phyloP scores from a whole-genome alignment of 1,284 basidiomycete genomes.

The Microbotryomycetes sp. region DNA sequence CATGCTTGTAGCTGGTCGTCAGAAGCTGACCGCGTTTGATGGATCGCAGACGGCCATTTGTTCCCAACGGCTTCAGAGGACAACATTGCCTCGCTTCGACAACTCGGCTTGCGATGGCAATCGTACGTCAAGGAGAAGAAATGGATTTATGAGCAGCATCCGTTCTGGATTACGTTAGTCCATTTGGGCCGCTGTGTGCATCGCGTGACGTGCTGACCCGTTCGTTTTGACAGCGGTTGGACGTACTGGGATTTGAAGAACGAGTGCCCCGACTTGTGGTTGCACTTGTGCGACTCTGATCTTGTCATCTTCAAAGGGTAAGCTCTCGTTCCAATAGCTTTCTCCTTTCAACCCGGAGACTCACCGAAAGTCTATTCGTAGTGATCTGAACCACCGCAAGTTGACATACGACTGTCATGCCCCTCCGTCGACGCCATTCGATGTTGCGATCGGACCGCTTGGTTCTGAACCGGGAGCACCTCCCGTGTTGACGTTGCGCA shows the following conservation, averaged over 20 bases:
- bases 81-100: constrained; percentile 72
- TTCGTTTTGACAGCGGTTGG: constrained; percentile 6
- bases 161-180: constrained; percentile 67
- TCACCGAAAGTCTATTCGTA: background rate
- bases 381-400: constrained; percentile 84
- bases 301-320: constrained; percentile 89
- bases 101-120: constrained; percentile 86
- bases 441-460: constrained; percentile 87
- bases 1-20: constrained; percentile 9
- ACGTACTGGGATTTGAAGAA: constrained; percentile 71
- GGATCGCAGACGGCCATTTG: constrained; percentile 77
- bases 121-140: constrained; percentile 88
- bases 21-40: constrained; percentile 72
- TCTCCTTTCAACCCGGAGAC: background rate
- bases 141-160: constrained; percentile 94
- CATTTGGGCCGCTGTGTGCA: background rate
- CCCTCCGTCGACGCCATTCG: constrained; percentile 82
- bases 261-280: constrained; percentile 71
- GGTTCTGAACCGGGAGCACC: constrained; percentile 82
- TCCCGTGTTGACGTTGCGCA: constrained; percentile 66
- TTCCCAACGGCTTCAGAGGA: constrained; percentile 72
- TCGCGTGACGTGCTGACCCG: constrained; percentile 6
- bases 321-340: constrained; percentile 1
- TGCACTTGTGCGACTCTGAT: constrained; percentile 81
- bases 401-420: constrained; percentile 82